Base-by-base conservation (phyloP, 306 rosid genomes). In the Rosa lucieae region DNA sequence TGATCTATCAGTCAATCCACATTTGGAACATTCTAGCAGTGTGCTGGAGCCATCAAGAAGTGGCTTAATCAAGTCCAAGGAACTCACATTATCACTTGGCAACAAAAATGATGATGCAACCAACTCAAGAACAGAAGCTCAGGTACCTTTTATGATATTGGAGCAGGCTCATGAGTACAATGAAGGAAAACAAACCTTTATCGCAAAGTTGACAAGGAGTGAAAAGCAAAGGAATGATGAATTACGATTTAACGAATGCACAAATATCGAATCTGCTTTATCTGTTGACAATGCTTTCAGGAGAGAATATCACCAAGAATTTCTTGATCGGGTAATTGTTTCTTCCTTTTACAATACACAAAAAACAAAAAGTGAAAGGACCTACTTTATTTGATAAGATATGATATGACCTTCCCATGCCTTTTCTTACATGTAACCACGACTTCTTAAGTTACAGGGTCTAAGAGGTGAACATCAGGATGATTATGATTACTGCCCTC, bases 321-420 rank as follows among this genome's bases (percentile, higher is more conserved):
- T 81, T 75, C 81, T 35, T 73, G 75, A 76, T 55, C 86, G 76
- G 91, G 94, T 90, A 87, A 79, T 37, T 10, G 11, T 29, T 46
- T 76, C 53, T 55, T 32, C 32, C 8, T 40, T 46, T 58, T 43
- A 29, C 6, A n/a, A 68, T 56, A n/a, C 11, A n/a, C 18, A 6
- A 29, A 81, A 75, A 10, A n/a, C 13, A 56, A 72, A 26, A 52
- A 3, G 46, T 32, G 32, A 37, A 70, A 72, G 40, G 18, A 49
- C 47, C 66, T 61, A 17, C 29, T 75, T 14, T 63, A 47, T 75
- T 62, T 86, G 37, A 65, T 53, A 35, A 66, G 48, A 61, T 72
- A 26, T 52, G 49, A 71, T 76, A 59, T 76, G 35, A 40, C 47
- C 80, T 32, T 55, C 39, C 49, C 75, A 23, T 76, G 40, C 44